Evolutionary conservation across 1,139 yeast genomes (phyloP).

Genomic region (Saccharomyces hybrid): DNA sequence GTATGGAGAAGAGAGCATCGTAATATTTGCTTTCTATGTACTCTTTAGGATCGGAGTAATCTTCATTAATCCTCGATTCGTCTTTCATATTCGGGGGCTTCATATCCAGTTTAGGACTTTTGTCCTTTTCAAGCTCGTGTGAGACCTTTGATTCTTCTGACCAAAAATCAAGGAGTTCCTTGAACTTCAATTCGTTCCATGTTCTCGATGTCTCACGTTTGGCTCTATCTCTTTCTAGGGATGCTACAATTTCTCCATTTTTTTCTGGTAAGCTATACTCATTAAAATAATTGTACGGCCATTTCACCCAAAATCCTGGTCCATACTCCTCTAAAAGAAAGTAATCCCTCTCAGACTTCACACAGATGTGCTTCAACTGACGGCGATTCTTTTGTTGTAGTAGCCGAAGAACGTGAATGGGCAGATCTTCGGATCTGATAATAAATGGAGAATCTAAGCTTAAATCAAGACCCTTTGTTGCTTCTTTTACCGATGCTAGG

Average conservation of each 20-base stretch:
- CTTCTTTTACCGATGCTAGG: slow-evolving; percentile 8
- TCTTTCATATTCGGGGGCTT: slow-evolving; percentile 11
- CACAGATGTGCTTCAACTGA: slow-evolving; percentile 7
- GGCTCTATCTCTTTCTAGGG: not conserved
- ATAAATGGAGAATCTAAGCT: slow-evolving; percentile 8
- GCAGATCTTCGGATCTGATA: slow-evolving; percentile 7
- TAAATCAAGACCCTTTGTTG: slow-evolving; percentile 9
- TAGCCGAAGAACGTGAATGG: slow-evolving; percentile 4
- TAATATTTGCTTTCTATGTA: slow-evolving; percentile 25
- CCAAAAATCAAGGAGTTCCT: slow-evolving; percentile 17
- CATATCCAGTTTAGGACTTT: slow-evolving; percentile 13
- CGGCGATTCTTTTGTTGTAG: not conserved
- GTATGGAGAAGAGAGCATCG: slow-evolving; percentile 22
- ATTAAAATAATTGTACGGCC: slow-evolving; percentile 8
- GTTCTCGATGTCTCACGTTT: slow-evolving; percentile 4
- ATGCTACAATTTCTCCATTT: not conserved
- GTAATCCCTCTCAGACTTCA: slow-evolving; percentile 1
- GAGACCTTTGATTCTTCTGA: slow-evolving; percentile 8
- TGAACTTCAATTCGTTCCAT: slow-evolving; percentile 12
- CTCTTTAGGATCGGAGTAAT: slow-evolving; percentile 12
- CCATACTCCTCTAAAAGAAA: slow-evolving; percentile 18
- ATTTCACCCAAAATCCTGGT: slow-evolving; percentile 13
- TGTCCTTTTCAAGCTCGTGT: slow-evolving; percentile 5
- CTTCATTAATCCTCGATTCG: not conserved
- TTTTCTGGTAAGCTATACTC: not conserved